Conservation (phyloP, 2,329 filamentous ascomycete species). For the Pseudocercospora macadamiae region DNA sequence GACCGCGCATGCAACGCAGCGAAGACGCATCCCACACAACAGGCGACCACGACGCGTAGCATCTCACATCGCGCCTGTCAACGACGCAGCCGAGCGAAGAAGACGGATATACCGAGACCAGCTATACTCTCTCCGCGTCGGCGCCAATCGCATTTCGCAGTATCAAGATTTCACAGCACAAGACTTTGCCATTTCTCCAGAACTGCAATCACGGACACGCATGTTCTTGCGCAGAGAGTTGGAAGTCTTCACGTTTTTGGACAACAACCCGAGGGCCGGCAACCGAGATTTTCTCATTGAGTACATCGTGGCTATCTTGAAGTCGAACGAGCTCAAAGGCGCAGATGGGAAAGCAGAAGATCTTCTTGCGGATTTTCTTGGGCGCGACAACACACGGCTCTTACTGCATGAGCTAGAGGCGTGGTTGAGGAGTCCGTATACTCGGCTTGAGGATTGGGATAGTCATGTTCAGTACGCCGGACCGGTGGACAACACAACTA, state of each 20-base stretch:
- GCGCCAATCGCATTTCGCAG: constrained; percentile 74
- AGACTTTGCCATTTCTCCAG: constrained; percentile 64
- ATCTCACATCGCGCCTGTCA: constrained; percentile 4
- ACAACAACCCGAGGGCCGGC: constrained; percentile 34
- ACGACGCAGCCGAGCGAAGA: constrained; percentile 59
- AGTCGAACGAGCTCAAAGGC: constrained; percentile 78
- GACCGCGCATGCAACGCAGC: neutral
- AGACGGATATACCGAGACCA: constrained; percentile 72
- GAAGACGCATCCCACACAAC: constrained; percentile 4
- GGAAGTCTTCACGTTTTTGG: constrained; percentile 76
- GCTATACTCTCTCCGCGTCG: constrained; percentile 79
- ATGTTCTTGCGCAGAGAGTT: constrained; percentile 84
- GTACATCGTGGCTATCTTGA: constrained; percentile 81
- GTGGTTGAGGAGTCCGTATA: constrained; percentile 81
- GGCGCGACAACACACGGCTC: constrained; percentile 69
- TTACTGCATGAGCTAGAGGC: constrained; percentile 84
- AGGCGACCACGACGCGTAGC: constrained; percentile 5
- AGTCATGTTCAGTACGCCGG: constrained; percentile 70
- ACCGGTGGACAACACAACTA: neutral
- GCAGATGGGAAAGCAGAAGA: constrained; percentile 78
- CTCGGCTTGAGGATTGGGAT: constrained; percentile 77
- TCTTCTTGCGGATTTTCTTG: constrained; percentile 77
- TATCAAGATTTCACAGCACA: constrained; percentile 74
- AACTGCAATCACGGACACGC: constrained; percentile 74
- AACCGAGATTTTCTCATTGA: constrained; percentile 75